Evolutionary conservation across 495 filamentous ascomycete genomes (phyloP), one percentile per base, ranked within the genome.

Genomic region (Podospora appendiculata): DNA sequence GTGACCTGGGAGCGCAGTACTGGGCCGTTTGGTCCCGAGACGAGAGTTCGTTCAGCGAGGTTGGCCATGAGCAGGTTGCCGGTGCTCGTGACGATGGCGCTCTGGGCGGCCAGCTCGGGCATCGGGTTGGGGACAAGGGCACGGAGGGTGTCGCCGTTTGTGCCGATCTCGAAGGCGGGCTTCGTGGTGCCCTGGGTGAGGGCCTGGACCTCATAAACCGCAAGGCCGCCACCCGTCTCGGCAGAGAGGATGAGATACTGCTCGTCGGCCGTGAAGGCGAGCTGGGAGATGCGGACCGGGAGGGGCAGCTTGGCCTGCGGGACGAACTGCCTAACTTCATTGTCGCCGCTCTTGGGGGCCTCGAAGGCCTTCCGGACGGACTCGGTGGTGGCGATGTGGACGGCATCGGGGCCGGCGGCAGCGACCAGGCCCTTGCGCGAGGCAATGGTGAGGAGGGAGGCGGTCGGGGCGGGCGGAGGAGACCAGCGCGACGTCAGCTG

Each of bases 201-300:
- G 14, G 73, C 71, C 41, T 82, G 68, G 14, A 88, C 82, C 41
- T 90, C 77, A 63, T 93, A 96, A 13, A 96, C 81, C 3, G 86
- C 87, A 38, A 99, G 71, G 9, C 90, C 89, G 32, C 89, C 83
- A 5, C 90, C 89, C 52, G 77, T 77, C 64, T 95, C 89, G 8
- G 88, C 90, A 6, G 87, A 87, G 12, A 97, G 70, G 17, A 96
- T 80, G 44, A 99, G 73, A 51, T 85, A 90, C 48, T 80, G 80
- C 63, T 96, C 94, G 58, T 89, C 85, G 44, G 87, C 80, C 0
- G 88, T 89, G 61, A 97, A 99, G 25, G 85, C 86, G 8, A 97
- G 76, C 66, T 99, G 94, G 6, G 89, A 92, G 42, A 95, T 79
- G 58, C 87, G 79, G 56, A 84, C 78, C 7, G 84, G 81, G 45